Evolutionary conservation across 495 filamentous ascomycete genomes (phyloP), one percentile per base, ranked within the genome.

Genomic region (Aspergillus asperescens): DNA sequence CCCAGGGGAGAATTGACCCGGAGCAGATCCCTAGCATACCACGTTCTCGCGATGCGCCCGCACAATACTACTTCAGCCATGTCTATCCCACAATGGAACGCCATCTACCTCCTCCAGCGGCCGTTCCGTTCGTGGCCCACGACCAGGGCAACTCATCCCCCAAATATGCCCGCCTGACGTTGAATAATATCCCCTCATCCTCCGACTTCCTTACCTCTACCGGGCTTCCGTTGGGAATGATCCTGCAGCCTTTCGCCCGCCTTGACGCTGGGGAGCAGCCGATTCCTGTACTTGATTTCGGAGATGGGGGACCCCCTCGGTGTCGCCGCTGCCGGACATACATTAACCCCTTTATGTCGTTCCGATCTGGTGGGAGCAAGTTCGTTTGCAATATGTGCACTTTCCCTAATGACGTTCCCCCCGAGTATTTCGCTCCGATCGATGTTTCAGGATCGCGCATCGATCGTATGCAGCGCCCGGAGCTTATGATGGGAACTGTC

Each of bases 341-440:
- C 67, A 95, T 99, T 69, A 99, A 99, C 62, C 93, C 93, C 9
- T 99, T 97, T 67, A 96, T 97, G 93, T 86, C 87, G 50, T 99
- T 99, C 76, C 80, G 85, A 41, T 88, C 88, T 4, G 93, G 91
- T 22, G 93, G 93, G 28, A 96, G 88, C 69, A 94, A 92, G 66
- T 96, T 96, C 61, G 89, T 94, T 49, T 99, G 93, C 70, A 99
- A 99, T 62, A 92, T 99, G 76, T 99, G 93, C 72, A 91, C 85
- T 19, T 96, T 96, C 70, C 89, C 94, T 4, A 97, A 97, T 65
- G 94, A 99, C 67, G 91, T 94, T 5, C 76, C 89, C 1, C 68
- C 87, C 1, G 93, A 96, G 61, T 99, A 99, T 66, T 97, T 94
- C 63, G 85, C 88, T 27, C 89, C 94, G 25, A 84, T 89, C 38